Percentiles rank a stretch among this genome's conserved stretches.
Conservation (phyloP, 2,329 filamentous ascomycete genomes). For the Hymenoscyphus fructigenus region DNA sequence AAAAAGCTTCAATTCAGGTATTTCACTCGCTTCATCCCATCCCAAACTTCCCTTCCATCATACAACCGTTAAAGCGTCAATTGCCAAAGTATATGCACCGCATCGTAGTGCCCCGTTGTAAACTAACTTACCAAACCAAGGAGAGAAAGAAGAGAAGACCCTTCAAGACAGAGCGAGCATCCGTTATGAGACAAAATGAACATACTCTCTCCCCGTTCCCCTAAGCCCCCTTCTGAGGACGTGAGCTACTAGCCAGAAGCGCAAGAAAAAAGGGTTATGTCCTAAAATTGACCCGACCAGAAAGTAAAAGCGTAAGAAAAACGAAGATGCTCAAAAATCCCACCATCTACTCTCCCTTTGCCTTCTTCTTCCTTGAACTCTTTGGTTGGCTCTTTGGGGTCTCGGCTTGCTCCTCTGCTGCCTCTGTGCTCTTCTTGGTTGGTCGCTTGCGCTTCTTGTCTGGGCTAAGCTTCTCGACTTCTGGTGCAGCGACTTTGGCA, state of each 20-base stretch:
- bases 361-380: slow-evolving; percentile 36
- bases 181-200: slow-evolving; percentile 2
- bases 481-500: slow-evolving; percentile 21
- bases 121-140: slow-evolving; percentile 2
- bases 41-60: slow-evolving; percentile 3
- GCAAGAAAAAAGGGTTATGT: background rate
- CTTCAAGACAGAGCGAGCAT: background rate
- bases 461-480: slow-evolving; percentile 44
- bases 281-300: slow-evolving; percentile 2
- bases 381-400: slow-evolving; percentile 32
- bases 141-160: background rate
- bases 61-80: slow-evolving; percentile 10
- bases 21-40: too few relatives aligned
- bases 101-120: slow-evolving; percentile 1
- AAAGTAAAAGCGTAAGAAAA: slow-evolving; percentile 1
- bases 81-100: slow-evolving; percentile 8
- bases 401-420: slow-evolving; percentile 45
- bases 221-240: background rate
- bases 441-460: slow-evolving; percentile 63
- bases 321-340: background rate
- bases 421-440: slow-evolving; percentile 46
- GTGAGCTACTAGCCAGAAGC: background rate
- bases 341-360: slow-evolving; percentile 53
- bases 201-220: background rate
- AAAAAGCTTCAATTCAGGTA: too few relatives aligned